Base-by-base conservation (phyloP, 768 basidiomycete species). In the Sistotremastrum niveocremeum region DNA sequence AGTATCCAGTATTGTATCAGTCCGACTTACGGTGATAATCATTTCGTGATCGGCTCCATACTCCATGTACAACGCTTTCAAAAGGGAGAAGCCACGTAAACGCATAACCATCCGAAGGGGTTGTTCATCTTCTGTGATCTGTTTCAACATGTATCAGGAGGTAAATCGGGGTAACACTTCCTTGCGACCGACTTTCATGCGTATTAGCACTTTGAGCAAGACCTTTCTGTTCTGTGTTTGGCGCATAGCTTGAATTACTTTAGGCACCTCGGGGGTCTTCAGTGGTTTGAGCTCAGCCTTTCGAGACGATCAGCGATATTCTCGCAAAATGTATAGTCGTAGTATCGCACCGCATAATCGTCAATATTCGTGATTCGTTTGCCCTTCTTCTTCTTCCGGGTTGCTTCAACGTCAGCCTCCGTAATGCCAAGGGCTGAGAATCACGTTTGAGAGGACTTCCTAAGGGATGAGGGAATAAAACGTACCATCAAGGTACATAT, bases 401-500 rank as follows among this genome's bases (percentile, higher is more conserved):
- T 54, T 75, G 2, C 93, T 56, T 91, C 89, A 10, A 84, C 82
- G 55, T 94, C 93, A 39, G 20, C 20, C 20, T 95, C 94, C 6
- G 82, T 73, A 50, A 98, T 95, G 59, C 94, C 94, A 45, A 98
- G 77, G 29, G 94, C 90, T 91, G 51, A 2, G 50, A 39, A 5
- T 38, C 20, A 9, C 9, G 8, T 30, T 11, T 7, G 12, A 44
- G 37, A 44, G 45, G 34, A 20, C 36, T 37, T 35, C 31, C 6
- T 7, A 7, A 12, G 20, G 12, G 45, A 8, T 30, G 29, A 34
- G 42, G 35, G 9, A 49, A 6, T 41, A 29, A 30, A 38, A 49
- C 71, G 44, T 55, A 88, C 89, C 93, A 56, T 97, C 90, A 20
- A 97, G 76, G 63, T 86, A 89, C 2, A 97, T 69, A 56, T 97